A percentile compares a stretch with the other conserved stretches of the same genome.
Evolutionary conservation across 2,329 filamentous ascomycete genomes (phyloP).

Genomic region (Didymella sp.): DNA sequence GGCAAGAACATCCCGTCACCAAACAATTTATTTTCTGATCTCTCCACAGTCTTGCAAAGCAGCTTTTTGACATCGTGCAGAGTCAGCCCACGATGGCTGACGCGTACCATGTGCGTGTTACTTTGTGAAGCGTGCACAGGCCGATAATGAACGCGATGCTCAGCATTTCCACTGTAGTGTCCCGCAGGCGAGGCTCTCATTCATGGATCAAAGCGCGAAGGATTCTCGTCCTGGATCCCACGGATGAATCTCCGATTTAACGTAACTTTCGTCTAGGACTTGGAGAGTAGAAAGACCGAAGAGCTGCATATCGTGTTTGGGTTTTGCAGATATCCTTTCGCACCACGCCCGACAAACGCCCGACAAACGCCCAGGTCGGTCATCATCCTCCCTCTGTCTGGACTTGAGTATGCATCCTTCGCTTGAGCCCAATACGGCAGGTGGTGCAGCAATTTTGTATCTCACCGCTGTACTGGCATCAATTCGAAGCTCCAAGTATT

Average conservation of each 20-base stretch:
- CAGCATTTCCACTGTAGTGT: background rate
- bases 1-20: background rate
- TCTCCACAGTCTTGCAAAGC: background rate
- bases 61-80: background rate
- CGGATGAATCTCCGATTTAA: background rate
- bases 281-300: background rate
- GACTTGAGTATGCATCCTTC: background rate
- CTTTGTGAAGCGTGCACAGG: background rate
- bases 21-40: background rate
- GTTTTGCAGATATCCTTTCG: too few species aligned
- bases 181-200: background rate
- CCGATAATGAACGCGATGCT: background rate
- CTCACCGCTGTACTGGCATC: background rate
- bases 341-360: too few species aligned
- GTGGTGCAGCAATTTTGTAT: background rate
- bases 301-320: background rate
- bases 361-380: background rate
- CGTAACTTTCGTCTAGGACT: background rate
- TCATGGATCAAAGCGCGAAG: background rate
- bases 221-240: background rate
- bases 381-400: background rate
- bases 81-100: background rate
- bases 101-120: background rate
- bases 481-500: background rate
- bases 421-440: background rate